Evolutionary conservation across 2,329 filamentous ascomycete species (phyloP).

Genomic region (Aspergillus felis): DNA sequence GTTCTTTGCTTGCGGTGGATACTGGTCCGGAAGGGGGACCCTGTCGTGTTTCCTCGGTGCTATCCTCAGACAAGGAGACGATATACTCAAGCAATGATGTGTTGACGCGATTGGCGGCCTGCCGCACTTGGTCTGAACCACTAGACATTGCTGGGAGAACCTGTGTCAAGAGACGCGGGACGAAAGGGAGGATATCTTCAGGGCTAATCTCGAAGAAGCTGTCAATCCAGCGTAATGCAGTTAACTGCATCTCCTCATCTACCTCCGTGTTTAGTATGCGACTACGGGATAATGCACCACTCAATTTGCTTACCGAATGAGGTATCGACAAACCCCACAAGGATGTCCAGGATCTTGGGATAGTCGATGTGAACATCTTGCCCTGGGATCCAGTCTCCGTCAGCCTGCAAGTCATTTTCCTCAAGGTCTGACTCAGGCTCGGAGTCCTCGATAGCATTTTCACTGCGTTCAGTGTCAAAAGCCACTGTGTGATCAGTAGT

Average conservation of each 20-base stretch:
- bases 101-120: slow-evolving; percentile 86
- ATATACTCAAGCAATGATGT: slow-evolving; percentile 90
- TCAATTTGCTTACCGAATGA: slow-evolving; percentile 57
- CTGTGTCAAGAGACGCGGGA: slow-evolving; percentile 85
- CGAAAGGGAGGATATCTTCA: slow-evolving; percentile 92
- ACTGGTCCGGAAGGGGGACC: slow-evolving; percentile 39
- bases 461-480: slow-evolving; percentile 41
- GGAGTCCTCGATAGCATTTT: slow-evolving; percentile 53
- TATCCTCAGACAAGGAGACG: slow-evolving; percentile 77
- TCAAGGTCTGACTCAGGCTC: slow-evolving; percentile 46
- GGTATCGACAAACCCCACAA: slow-evolving; percentile 83
- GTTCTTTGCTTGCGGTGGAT: slow-evolving; percentile 36
- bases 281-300: slow-evolving; percentile 22
- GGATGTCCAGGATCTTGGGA: slow-evolving; percentile 82
- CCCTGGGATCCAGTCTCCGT: slow-evolving; percentile 95
- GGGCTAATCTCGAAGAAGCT: slow-evolving; percentile 96
- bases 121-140: slow-evolving; percentile 80
- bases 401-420: slow-evolving; percentile 57
- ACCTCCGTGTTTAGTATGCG: slow-evolving; percentile 18
- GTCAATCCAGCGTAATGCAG: slow-evolving; percentile 91
- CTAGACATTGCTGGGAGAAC: slow-evolving; percentile 93
- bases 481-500: slow-evolving; percentile 46
- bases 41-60: slow-evolving; percentile 38
- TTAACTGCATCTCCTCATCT: slow-evolving; percentile 90
- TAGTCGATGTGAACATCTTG: slow-evolving; percentile 96